These are phyloP conservation scores for Scheffersomyces lignosus DNA, from an alignment of 805 yeast species.

Conservation along the genomic window DNA sequence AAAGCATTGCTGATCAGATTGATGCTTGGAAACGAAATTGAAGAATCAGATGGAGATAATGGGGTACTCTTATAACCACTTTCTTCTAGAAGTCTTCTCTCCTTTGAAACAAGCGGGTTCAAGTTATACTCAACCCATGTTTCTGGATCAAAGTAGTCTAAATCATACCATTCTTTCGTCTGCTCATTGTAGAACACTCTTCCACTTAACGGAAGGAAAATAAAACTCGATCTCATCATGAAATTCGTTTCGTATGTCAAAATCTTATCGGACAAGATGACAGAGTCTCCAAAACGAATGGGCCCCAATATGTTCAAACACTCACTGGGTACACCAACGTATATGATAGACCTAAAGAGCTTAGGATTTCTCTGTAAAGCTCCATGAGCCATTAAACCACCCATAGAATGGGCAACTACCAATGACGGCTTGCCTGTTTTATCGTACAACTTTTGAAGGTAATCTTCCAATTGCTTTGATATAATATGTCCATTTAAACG, in stretches of 20 bases:
- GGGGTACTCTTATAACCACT: background rate
- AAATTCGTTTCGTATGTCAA: slow-evolving; percentile 81
- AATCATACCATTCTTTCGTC: slow-evolving; percentile 56
- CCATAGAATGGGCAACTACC: slow-evolving; percentile 92
- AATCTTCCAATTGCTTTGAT: slow-evolving; percentile 51
- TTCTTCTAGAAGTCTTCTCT: slow-evolving; percentile 28
- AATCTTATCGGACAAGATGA: slow-evolving; percentile 69
- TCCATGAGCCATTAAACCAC: slow-evolving; percentile 83
- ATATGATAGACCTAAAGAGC: slow-evolving; percentile 71
- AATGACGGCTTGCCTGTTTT: slow-evolving; percentile 58
- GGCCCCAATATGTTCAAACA: slow-evolving; percentile 90
- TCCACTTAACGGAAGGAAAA: slow-evolving; percentile 76
- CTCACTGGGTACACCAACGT: slow-evolving; percentile 81
- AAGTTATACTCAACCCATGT: slow-evolving; percentile 77
- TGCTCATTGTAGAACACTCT: slow-evolving; percentile 65
- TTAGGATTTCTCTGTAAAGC: slow-evolving; percentile 68
- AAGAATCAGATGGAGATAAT: background rate
- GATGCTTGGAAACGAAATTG: slow-evolving; percentile 19
- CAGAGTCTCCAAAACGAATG: slow-evolving; percentile 75
- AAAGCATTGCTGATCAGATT: slow-evolving; percentile 28
- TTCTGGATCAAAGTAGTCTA: slow-evolving; percentile 79
- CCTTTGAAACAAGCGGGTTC: slow-evolving; percentile 66
- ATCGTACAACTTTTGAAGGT: slow-evolving; percentile 45
- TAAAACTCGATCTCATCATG: slow-evolving; percentile 82
- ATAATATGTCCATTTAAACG: slow-evolving; percentile 65